Evolutionary conservation across 2,329 filamentous ascomycete genomes (phyloP).

Genomic region (Scleromitrula shiraiana): DNA sequence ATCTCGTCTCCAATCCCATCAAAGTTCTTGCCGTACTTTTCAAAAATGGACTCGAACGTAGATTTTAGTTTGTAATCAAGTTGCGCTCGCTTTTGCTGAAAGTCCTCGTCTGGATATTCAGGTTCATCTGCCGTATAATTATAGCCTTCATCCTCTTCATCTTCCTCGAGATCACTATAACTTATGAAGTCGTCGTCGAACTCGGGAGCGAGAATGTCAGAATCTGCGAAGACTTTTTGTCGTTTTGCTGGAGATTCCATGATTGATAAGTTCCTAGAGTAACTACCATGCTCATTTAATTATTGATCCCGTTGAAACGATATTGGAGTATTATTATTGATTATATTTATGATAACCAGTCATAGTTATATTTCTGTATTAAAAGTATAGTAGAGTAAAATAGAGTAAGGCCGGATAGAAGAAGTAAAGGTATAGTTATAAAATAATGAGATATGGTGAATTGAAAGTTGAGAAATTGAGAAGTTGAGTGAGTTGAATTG

Average conservation of each 20-base stretch:
- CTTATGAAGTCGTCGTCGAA: constrained; percentile 12
- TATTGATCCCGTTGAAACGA: too few species aligned
- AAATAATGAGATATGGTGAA: too few species aligned
- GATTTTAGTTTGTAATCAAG: constrained; percentile 69
- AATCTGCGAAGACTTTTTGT: constrained; percentile 42
- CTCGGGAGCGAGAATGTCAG: constrained; percentile 13
- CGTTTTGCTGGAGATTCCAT: constrained; percentile 58
- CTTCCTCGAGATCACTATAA: constrained; percentile 11
- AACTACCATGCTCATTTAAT: too few species aligned
- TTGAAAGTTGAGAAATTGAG: too few species aligned
- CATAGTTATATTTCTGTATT: too few species aligned
- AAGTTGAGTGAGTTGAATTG: too few species aligned
- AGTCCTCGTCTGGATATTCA: constrained; percentile 43
- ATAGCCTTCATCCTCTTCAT: constrained; percentile 11
- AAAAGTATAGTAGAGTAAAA: too few species aligned
- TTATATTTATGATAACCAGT: background rate
- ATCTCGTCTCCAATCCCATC: constrained; percentile 81
- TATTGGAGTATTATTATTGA: background rate
- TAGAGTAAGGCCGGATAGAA: background rate
- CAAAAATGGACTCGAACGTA: constrained; percentile 82
- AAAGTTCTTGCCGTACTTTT: constrained; percentile 81
- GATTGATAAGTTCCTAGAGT: background rate
- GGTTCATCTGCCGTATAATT: constrained; percentile 12
- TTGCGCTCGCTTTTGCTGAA: constrained; percentile 53
- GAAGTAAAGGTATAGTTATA: background rate